Percentiles rank a stretch among this genome's conserved stretches.
These are phyloP conservation scores for Botryotinia globosa DNA, from an alignment of 2,329 filamentous ascomycete genomes.

Conservation along the genomic window DNA sequence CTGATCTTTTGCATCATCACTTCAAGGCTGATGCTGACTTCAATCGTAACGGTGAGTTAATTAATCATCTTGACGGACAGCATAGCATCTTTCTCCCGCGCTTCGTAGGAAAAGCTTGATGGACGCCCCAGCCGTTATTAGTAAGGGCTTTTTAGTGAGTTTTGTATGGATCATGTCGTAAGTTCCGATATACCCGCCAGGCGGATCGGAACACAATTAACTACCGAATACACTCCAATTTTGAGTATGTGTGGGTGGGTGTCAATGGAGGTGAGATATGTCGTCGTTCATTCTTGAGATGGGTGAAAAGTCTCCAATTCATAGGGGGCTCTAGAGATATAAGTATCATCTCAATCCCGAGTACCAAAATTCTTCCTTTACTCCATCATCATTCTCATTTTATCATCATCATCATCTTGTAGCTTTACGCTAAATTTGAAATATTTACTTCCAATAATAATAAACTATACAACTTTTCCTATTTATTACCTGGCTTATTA, in stretches of 20 bases:
- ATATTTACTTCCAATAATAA: not conserved
- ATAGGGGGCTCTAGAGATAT: not conserved
- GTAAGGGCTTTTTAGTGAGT: not conserved
- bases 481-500: not conserved
- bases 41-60: not conserved
- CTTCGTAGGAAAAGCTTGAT: not conserved
- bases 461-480: not conserved
- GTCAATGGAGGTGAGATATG: not conserved
- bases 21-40: constrained; percentile 1
- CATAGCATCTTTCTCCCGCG: not conserved
- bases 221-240: not conserved
- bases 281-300: constrained; percentile 8
- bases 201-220: not conserved
- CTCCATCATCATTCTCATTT: not conserved
- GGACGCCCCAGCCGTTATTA: not conserved
- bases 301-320: not conserved
- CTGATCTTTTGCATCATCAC: not conserved
- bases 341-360: constrained; percentile 6
- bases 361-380: not conserved
- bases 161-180: not conserved
- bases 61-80: not conserved
- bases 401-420: not conserved
- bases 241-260: not conserved
- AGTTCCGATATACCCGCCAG: not conserved
- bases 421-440: not conserved